Base-by-base conservation (phyloP, 108 stramenopile species). In the Pseudonitzschia multiseries region DNA sequence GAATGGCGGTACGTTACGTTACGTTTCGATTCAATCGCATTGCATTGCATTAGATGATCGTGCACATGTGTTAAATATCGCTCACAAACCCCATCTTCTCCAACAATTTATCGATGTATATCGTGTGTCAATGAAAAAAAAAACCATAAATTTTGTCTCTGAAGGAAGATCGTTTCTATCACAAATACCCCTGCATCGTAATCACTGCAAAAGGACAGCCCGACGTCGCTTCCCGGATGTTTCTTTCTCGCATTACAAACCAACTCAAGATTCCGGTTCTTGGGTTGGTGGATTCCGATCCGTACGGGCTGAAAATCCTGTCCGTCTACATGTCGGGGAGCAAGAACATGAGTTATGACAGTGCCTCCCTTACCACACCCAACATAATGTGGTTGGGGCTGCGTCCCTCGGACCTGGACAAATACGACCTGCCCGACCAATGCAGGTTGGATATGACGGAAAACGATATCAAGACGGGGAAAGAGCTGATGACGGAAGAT, bases 151-250 rank as follows among this genome's bases (percentile, higher is more conserved):
- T n/a, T n/a, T n/a, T n/a, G n/a, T n/a, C n/a, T n/a, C n/a, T n/a
- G n/a, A 36, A 86, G 87, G 93, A 97, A 77, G 97, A 97, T 84
- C 84, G 97, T 22, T 99, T 99, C 74, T 99, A 99, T 74, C 81
- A 97, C 79, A 88, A 85, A 65, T 97, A 97, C 81, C 96, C 97
- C 13, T 99, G 98, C 77, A 98, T 99, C 65, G 90, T 99, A 50
- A 97, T 99, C 70, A 99, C 98, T 21, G 98, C 96, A 62, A 97
- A 97, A 83, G 98, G 98, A 26, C 98, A 99, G 81, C 98, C 98
- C 28, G 95, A 96, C 85, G 95, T 96, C 14, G 94, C 94, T 26
- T 89, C 89, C 14, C 84, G 91, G 46, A 88, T 95, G 91, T 97
- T 96, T 60, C 80, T 97, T 0, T 70, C 79, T 8, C 82, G 94